Percentiles rank a stretch among this genome's conserved stretches.
These are phyloP conservation scores for Flaveria floridana DNA, from an alignment of 140 eudicot species.

Conservation along the genomic window DNA sequence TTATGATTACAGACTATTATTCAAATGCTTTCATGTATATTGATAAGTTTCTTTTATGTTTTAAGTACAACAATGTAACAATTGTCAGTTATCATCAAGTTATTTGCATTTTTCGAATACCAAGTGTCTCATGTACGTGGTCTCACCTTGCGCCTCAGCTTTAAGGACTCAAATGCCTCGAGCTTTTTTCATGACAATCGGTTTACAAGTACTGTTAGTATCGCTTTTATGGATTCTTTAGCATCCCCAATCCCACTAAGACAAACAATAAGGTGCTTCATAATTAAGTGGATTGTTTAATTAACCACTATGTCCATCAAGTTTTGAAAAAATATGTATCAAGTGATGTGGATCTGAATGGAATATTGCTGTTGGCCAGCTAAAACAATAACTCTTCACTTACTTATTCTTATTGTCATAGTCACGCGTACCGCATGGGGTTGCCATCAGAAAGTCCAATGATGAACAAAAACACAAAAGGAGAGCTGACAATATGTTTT, in stretches of 20 bases:
- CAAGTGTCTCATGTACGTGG: not conserved
- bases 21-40: too few species aligned
- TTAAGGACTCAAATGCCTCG: not conserved
- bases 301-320: not conserved
- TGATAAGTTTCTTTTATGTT: not conserved
- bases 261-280: not conserved
- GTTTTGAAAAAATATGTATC: not conserved
- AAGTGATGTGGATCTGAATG: not conserved
- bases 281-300: not conserved
- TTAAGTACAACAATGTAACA: not conserved
- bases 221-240: not conserved
- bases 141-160: too few species aligned
- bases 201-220: not conserved
- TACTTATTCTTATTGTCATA: too few species aligned
- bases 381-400: not conserved
- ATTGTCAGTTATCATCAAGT: not conserved
- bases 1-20: too few species aligned
- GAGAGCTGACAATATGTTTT: not conserved
- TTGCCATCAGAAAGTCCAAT: not conserved
- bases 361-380: slow-evolving; percentile 16
- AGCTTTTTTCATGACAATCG: not conserved
- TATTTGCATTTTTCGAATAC: not conserved
- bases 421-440: not conserved
- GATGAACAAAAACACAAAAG: not conserved
- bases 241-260: not conserved